A percentile compares a stretch with the other conserved stretches of the same genome.
These are phyloP conservation scores for Apophysomyces ossiformis DNA, from an alignment of 371 early-diverging fungal species.

Conservation along the genomic window DNA sequence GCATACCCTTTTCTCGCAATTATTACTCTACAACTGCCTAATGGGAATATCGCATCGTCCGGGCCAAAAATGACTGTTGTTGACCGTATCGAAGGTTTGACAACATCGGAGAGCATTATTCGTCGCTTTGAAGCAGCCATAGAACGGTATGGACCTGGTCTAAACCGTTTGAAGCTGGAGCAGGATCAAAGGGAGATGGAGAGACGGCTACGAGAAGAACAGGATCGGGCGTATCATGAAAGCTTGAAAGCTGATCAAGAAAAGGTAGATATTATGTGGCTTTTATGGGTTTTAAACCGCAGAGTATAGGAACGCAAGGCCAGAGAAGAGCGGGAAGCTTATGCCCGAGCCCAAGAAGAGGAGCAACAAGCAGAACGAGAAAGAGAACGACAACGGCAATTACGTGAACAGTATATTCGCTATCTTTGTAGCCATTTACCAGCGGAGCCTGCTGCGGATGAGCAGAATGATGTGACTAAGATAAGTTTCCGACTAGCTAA, in stretches of 20 bases:
- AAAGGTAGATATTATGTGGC: slow-evolving; percentile 57
- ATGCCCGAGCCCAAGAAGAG: slow-evolving; percentile 52
- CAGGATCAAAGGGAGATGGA: slow-evolving; percentile 75
- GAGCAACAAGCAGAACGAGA: slow-evolving; percentile 44
- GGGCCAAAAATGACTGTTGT: slow-evolving; percentile 65
- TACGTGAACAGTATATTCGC: slow-evolving; percentile 51
- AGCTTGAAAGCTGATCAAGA: slow-evolving; percentile 87
- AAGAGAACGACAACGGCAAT: slow-evolving; percentile 40
- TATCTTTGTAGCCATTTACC: slow-evolving; percentile 53
- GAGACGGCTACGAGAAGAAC: slow-evolving; percentile 82
- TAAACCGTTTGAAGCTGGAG: slow-evolving; percentile 70
- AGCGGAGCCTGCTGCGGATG: slow-evolving; percentile 57
- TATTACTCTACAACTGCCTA: slow-evolving; percentile 65
- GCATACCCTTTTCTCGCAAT: slow-evolving; percentile 85
- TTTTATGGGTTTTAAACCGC: background rate
- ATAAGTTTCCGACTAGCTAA: slow-evolving; percentile 76
- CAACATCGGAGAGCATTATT: slow-evolving; percentile 59
- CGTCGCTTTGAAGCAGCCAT: slow-evolving; percentile 57
- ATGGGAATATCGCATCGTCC: background rate
- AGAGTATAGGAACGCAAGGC: slow-evolving; percentile 54
- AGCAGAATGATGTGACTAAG: slow-evolving; percentile 54
- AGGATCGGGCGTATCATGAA: slow-evolving; percentile 87
- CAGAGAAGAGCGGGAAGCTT: slow-evolving; percentile 61
- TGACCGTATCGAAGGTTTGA: slow-evolving; percentile 72
- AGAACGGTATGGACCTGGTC: slow-evolving; percentile 62